Conservation (phyloP, 768 basidiomycete genomes). For the Mycena olivaceomarginata region DNA sequence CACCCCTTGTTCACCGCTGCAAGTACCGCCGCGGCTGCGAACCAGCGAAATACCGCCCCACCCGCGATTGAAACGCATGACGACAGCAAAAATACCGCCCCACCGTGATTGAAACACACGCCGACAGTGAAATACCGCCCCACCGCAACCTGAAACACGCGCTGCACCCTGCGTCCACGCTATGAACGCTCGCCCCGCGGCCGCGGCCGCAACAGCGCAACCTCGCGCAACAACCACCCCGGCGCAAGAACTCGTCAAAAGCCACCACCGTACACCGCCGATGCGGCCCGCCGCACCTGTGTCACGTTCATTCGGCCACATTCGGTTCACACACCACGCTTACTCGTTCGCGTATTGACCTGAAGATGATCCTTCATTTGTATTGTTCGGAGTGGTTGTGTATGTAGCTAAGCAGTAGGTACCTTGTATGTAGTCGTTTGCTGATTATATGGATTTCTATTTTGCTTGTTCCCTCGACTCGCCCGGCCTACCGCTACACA, state of each 20-base stretch:
- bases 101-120: neutral
- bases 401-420: neutral
- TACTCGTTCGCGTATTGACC: neutral
- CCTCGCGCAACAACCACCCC: conserved; percentile 1
- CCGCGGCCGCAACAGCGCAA: conserved; percentile 1
- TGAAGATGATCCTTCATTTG: neutral
- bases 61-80: neutral
- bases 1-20: neutral
- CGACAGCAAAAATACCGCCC: neutral
- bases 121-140: neutral
- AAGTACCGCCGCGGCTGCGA: neutral
- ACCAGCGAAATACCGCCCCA: neutral
- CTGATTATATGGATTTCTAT: no score
- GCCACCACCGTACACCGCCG: neutral
- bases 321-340: neutral
- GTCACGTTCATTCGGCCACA: neutral
- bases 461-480: no score
- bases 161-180: neutral
- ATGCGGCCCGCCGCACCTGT: neutral
- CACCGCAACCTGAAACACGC: neutral
- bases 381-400: neutral
- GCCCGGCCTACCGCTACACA: no score
- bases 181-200: neutral
- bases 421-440: no score
- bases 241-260: neutral